Evolutionary conservation across 441 rosid genomes (phyloP), one percentile per base, ranked within the genome.

Genomic region (Breynia disticha): DNA sequence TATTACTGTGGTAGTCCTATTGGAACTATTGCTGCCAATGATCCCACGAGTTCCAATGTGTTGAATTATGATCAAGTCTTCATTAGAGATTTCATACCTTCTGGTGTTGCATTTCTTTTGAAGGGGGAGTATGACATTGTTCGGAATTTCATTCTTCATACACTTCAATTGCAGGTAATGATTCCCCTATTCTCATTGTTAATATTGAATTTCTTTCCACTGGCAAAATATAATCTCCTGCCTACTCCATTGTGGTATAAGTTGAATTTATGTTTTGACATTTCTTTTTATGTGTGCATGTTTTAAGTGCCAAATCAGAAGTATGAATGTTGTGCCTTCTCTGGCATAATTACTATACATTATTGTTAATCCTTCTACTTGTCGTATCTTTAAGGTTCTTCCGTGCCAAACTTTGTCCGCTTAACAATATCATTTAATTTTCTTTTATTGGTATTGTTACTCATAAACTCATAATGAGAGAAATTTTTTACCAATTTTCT

Each of bases 101-200:
- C 94, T 52, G 95, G 95, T 44, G 67, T 91, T 46, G 98, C 97
- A 38, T 88, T 91, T 48, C 84, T 91, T 60, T 81, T 91, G 79
- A 88, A 91, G 67, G 96, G 97, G 48, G 91, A 91, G 61, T 84
- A 81, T 52, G 98, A 88, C 37, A 83, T 88, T 72, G 97, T 91
- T 41, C 76, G 96, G 55, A 91, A 88, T 71, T 90, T 90, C 77
- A 78, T 90, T 63, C 95, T 90, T 43, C 90, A 90, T 60, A 90
- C 94, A 13, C 93, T 90, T 50, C 96, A 90, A 75, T 67, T 87
- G 53, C 97, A 90, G 96, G 98, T 87, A 73, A 53, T 28, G 35
- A 5, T 28, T 5, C 35, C 5, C 35, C 35, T 1, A 28, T 28
- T 28, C 35, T 28, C 4, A 9, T 28, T 4, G 35, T 28, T 28